Base-by-base conservation (phyloP, 2,329 filamentous ascomycete genomes). In the Apiospora koreana region DNA sequence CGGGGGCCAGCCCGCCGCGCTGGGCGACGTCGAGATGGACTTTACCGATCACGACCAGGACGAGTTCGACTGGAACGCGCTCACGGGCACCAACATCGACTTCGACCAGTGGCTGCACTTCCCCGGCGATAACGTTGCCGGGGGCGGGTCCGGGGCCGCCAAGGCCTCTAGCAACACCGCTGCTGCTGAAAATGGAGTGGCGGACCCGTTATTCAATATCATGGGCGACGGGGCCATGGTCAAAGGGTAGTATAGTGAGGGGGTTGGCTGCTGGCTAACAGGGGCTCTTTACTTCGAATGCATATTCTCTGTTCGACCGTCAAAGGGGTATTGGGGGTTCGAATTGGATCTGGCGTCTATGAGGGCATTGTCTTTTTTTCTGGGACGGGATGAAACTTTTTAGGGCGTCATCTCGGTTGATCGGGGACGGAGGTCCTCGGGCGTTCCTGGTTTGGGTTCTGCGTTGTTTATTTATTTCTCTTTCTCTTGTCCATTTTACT, bases 41-140 rank as follows among this genome's bases (percentile, higher is more conserved):
- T 83, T 86, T 65, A 76, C 77, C 38, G 68, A 70, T 10, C 80
- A 75, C 25, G 82, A 81, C 41, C 82, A 84, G 67, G 84, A 84
- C 64, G 85, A 85, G 68, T 86, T 88, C 69, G 86, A 88, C 73
- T 88, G 86, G 86, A 85, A 86, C 72, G 83, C 84, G 25, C 80
- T 87, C 4, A 81, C 85, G 21, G 85, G 83, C 7, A 84, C 85
- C 10, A 86, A 87, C 71, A 84, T 89, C 71, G 87, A 89, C 69
- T 86, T 89, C 68, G 86, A 88, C 70, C 86, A 89, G 74, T 89
- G 86, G 86, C 81, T 89, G 28, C 85, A 89, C 71, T 89, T 88
- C 72, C 87, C 86, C 7, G 82, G 83, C 1, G 87, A 88, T 67
- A 84, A 35, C 28, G 50, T 58, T 10, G 48, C 14, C 48, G 48